Base-by-base conservation (phyloP, 106 monocot genomes). In the Dendrobium huoshanense region DNA sequence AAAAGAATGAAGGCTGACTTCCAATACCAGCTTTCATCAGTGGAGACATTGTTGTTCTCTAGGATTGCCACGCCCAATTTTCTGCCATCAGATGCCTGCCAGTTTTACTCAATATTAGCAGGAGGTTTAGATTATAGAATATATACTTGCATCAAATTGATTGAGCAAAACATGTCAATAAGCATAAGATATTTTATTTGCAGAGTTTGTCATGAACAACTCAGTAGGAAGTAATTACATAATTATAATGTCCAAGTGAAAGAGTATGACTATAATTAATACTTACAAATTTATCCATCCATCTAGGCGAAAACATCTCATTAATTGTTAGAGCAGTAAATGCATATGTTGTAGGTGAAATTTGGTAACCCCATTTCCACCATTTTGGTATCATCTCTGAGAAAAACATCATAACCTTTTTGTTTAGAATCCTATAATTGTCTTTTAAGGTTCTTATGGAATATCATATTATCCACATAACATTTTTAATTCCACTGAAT, bases 281-380 rank as follows among this genome's bases (percentile, higher is more conserved):
- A 61, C 84, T 80, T 79, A 90, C 90, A 75, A 51, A 7, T 77
- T 22, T 78, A 75, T 87, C 59, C 92, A 89, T 91, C 93, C 93
- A 93, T 48, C 93, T 88, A 11, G 90, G 85, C 77, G 91, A 86
- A 18, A 88, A 82, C 11, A 91, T 88, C 78, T 94, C 94, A 82
- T 94, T 94, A 31, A 91, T 87, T 37, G 84, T 78, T 29, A 94
- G 51, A 27, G 91, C 87, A 80, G 89, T 88, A 48, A 88, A 89
- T 70, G 76, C 91, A 54, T 94, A 91, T 17, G 82, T 82, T n/a
- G 89, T 58, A 9, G 94, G 94, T 2, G 91, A 91, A 72, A 79
- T 18, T 91, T 91, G 88, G 67, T 88, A 89, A 22, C 86, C 94
- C 94, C 91, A 94, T 9, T 88, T 89, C 91, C 91, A 91, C 91